Conservation (phyloP, 148 eudicot genomes). For the Dianthus caryophyllus region DNA sequence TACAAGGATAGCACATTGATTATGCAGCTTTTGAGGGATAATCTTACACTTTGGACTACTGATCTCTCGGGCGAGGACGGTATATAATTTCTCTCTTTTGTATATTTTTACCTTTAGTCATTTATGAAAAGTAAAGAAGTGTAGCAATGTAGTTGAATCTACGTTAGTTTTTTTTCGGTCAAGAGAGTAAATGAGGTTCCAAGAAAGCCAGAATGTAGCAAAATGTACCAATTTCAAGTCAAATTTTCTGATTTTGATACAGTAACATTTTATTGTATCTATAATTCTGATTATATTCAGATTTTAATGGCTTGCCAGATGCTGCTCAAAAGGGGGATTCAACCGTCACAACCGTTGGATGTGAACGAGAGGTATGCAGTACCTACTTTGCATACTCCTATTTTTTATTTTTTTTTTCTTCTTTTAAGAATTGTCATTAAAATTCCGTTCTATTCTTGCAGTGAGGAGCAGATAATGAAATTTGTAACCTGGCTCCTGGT, state of each 20-base stretch:
- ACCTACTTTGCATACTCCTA: background rate
- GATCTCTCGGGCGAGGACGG: slow-evolving; percentile 31
- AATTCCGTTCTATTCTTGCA: slow-evolving; percentile 12
- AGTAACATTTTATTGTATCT: background rate
- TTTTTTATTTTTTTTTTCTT: too few species aligned
- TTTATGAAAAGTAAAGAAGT: background rate
- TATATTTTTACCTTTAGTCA: background rate
- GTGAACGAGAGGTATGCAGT: slow-evolving; percentile 30
- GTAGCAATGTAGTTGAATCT: background rate
- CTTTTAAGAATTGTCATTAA: background rate
- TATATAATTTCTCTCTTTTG: background rate
- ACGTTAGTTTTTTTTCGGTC: too few species aligned
- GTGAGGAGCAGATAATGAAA: slow-evolving; percentile 20
- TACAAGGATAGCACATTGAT: slow-evolving; percentile 28
- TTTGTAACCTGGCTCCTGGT: background rate
- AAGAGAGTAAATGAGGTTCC: too few species aligned
- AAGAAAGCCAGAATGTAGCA: too few species aligned
- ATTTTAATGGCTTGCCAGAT: slow-evolving; percentile 12
- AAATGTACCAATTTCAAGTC: too few species aligned
- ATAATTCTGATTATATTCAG: background rate
- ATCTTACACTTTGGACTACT: slow-evolving; percentile 31
- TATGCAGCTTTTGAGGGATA: slow-evolving; percentile 32
- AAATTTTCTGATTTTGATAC: too few species aligned
- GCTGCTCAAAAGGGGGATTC: slow-evolving; percentile 26
- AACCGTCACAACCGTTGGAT: slow-evolving; percentile 14